Evolutionary conservation across 2,329 filamentous ascomycete genomes (phyloP).

Genomic region (Leptographium radiaticola): DNA sequence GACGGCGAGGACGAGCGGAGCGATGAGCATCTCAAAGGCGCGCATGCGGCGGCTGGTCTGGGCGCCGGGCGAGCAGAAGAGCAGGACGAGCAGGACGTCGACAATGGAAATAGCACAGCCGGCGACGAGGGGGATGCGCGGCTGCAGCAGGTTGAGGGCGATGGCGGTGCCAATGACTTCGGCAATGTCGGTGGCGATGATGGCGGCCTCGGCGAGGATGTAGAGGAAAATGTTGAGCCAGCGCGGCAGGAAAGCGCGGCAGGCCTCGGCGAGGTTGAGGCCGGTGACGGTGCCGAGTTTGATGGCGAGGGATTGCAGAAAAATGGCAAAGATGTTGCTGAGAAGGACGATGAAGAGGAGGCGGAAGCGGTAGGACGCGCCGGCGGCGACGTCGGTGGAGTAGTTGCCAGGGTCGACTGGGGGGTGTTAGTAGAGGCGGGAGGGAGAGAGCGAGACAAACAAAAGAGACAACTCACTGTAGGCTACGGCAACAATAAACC

Average conservation of each 20-base stretch:
- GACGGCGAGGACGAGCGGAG: conserved; percentile 51
- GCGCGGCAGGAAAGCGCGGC: conserved; percentile 48
- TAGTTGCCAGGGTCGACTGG: conserved; percentile 53
- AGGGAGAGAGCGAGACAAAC: neutral
- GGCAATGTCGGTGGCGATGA: conserved; percentile 59
- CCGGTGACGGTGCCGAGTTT: conserved; percentile 59
- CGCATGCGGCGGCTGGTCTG: conserved; percentile 42
- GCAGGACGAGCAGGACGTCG: conserved; percentile 53
- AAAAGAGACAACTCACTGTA: conserved; percentile 30
- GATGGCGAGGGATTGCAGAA: conserved; percentile 54
- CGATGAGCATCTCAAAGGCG: conserved; percentile 52
- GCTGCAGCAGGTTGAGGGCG: conserved; percentile 52
- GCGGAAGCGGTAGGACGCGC: conserved; percentile 50
- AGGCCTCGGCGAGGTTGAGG: conserved; percentile 52
- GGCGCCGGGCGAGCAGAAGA: conserved; percentile 45
- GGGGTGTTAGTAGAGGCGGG: neutral
- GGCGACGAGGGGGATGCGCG: conserved; percentile 50
- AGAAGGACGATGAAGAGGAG: conserved; percentile 57
- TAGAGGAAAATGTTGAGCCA: conserved; percentile 54
- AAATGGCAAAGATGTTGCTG: conserved; percentile 58
- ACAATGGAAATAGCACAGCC: conserved; percentile 56
- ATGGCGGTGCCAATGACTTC: conserved; percentile 63
- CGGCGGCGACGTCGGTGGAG: conserved; percentile 52
- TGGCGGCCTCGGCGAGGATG: conserved; percentile 47
- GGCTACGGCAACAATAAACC: conserved; percentile 50